Base-by-base conservation (phyloP, 2,329 filamentous ascomycete genomes). In the Sclerotinia nivalis region DNA sequence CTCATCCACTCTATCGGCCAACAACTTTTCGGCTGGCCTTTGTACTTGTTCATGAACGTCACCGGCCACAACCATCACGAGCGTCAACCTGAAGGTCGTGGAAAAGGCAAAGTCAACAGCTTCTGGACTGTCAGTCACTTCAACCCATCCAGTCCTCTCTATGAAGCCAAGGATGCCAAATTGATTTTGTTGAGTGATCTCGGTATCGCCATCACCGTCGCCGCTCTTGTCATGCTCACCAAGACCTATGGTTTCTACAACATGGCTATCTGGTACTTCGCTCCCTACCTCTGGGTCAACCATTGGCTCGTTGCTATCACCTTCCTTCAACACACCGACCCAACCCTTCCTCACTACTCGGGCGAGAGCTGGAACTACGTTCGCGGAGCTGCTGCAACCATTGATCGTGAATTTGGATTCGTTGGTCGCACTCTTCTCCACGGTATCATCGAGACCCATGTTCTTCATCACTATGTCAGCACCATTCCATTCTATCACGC, bases 271-370 rank as follows among this genome's bases (percentile, higher is more conserved):
- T 98, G 96, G 95, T 99, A 99, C 84, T 89, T 94, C 78, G 79
- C 96, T 71, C 96, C 96, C 50, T 99, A 98, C 81, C 86, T 97
- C 72, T 97, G 95, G 95, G 94, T 97, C 69, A 97, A 98, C 88
- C 93, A 97, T 88, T 98, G 95, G 95, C 91, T 98, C 69, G 94
- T 98, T 75, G 94, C 94, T 80, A 98, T 98, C 81, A 98, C 95
- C 76, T 98, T 89, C 87, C 89, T 98, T 73, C 95, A 98, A 83
- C 95, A 98, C 88, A 97, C 95, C 79, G 94, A 98, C 81, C 94
- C 94, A 61, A 89, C 91, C 55, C 91, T 98, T 59, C 95, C 95
- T 71, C 95, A 98, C 86, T 98, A 98, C 86, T 88, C 90, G 69
- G 87, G 89, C 71, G 87, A 91, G 73, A 88, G 91, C 78, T 98